These are phyloP conservation scores for Rutidosis leptorrhynchoides DNA, from an alignment of 129 eudicot genomes.

Conservation along the genomic window DNA sequence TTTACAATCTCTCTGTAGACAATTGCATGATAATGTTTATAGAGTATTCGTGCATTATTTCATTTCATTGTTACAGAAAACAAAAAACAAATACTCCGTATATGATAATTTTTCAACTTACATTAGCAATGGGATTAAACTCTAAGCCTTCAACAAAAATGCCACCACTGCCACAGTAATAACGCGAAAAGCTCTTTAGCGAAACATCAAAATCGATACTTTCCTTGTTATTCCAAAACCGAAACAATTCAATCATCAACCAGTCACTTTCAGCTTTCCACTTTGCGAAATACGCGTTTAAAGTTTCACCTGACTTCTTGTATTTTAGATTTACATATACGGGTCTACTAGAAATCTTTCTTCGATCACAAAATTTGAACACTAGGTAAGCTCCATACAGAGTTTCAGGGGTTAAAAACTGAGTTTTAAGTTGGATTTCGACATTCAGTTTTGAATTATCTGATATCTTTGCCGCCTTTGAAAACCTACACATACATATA, in stretches of 20 bases:
- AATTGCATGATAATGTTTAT: neutral
- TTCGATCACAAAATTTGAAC: conserved; percentile 34
- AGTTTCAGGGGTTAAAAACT: conserved; percentile 7
- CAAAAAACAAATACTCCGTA: neutral
- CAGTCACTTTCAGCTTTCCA: conserved; percentile 27
- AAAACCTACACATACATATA: conserved; percentile 20
- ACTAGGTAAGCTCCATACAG: conserved; percentile 32
- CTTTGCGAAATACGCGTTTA: conserved; percentile 31
- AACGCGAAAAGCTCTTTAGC: conserved; percentile 26
- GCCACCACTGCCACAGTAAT: conserved; percentile 23
- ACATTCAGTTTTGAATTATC: conserved; percentile 31
- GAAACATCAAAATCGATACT: conserved; percentile 12
- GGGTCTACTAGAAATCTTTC: conserved; percentile 26
- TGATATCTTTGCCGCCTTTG: conserved; percentile 31
- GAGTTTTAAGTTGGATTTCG: conserved; percentile 20
- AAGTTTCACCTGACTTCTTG: conserved; percentile 29
- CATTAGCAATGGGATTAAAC: conserved; percentile 22
- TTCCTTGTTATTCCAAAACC: conserved; percentile 24
- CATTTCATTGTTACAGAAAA: neutral
- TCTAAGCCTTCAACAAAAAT: conserved; percentile 26
- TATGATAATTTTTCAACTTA: conserved; percentile 15
- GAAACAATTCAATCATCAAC: conserved; percentile 23
- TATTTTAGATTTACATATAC: conserved; percentile 27
- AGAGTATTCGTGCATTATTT: neutral
- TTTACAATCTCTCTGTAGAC: conserved; percentile 4